Evolutionary conservation across 192 early-diverging fungal genomes (phyloP).

Genomic region (Dissophora globulifera): DNA sequence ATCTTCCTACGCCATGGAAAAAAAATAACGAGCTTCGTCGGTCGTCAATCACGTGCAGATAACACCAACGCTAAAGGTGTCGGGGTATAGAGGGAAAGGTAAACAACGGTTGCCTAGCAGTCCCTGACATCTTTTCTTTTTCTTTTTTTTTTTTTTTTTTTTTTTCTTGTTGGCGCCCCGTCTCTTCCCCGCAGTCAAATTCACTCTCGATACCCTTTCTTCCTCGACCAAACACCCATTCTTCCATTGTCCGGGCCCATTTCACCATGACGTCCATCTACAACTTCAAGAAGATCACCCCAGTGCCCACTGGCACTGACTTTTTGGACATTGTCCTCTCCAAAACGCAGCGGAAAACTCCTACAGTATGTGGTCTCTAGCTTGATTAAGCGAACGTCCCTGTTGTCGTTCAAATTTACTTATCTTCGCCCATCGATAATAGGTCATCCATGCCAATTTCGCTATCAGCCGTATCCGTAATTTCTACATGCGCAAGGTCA

Average conservation of each 20-base stretch:
- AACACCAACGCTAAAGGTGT: too few relatives aligned
- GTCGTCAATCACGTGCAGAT: too few relatives aligned
- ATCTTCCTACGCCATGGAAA: too few relatives aligned
- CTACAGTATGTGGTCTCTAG: conserved; percentile 67
- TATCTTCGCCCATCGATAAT: too few relatives aligned
- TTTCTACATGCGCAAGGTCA: conserved; percentile 99
- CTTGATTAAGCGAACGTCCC: background rate
- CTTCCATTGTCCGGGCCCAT: too few relatives aligned
- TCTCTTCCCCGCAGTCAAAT: background rate
- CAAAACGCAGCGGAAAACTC: conserved; percentile 99
- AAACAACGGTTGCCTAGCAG: too few relatives aligned
- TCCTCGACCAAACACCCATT: conserved; percentile 5
- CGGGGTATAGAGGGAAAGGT: too few relatives aligned
- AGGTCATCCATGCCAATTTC: conserved; percentile 94
- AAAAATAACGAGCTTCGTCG: too few relatives aligned
- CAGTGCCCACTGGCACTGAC: conserved; percentile 89
- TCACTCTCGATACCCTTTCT: conserved; percentile 17
- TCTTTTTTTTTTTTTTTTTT: conserved; percentile 1
- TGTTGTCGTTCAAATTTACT: too few relatives aligned
- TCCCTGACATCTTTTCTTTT: background rate
- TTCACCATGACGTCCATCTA: conserved; percentile 68
- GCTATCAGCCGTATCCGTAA: conserved; percentile 96
- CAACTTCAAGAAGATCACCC: conserved; percentile 99
- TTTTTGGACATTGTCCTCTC: conserved; percentile 98
- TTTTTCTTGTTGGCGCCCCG: background rate